These are phyloP conservation scores for Colletotrichum simmondsii DNA, from an alignment of 2,329 filamentous ascomycete species.

Conservation along the genomic window DNA sequence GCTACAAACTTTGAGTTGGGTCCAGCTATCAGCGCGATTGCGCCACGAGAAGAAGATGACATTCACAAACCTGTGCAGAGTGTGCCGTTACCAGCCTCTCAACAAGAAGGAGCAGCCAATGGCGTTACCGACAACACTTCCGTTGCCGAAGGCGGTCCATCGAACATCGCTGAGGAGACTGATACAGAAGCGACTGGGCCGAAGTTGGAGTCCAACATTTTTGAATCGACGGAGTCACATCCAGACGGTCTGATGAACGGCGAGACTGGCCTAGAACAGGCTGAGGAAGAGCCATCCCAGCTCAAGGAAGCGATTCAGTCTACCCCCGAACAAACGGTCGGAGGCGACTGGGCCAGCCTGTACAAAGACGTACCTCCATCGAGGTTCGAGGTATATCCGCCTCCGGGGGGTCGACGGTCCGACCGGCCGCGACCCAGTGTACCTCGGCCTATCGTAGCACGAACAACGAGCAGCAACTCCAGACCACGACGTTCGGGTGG, in stretches of 20 bases:
- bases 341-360: conserved; percentile 53
- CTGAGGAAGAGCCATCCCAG: background rate
- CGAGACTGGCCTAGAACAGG: conserved; percentile 14
- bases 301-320: background rate
- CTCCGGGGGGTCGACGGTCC: conserved; percentile 59
- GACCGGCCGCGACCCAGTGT: conserved; percentile 57
- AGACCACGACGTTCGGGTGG: conserved; percentile 52
- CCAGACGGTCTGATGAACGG: background rate
- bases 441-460: conserved; percentile 49
- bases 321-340: background rate
- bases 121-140: background rate
- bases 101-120: background rate
- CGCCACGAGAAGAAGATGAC: conserved; percentile 82
- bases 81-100: conserved; percentile 5
- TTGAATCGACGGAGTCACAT: conserved; percentile 20
- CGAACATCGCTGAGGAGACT: conserved; percentile 41
- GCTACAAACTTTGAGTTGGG: conserved; percentile 85
- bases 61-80: conserved; percentile 49
- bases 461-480: conserved; percentile 47
- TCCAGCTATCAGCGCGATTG: conserved; percentile 85
- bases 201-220: conserved; percentile 35
- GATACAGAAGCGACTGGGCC: conserved; percentile 45
- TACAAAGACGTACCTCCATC: conserved; percentile 73
- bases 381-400: conserved; percentile 83
- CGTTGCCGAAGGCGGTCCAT: background rate